A percentile compares a stretch with the other conserved stretches of the same genome.
Evolutionary conservation across 805 yeast species (phyloP).

Genomic region (Wickerhamiella kazuoi): DNA sequence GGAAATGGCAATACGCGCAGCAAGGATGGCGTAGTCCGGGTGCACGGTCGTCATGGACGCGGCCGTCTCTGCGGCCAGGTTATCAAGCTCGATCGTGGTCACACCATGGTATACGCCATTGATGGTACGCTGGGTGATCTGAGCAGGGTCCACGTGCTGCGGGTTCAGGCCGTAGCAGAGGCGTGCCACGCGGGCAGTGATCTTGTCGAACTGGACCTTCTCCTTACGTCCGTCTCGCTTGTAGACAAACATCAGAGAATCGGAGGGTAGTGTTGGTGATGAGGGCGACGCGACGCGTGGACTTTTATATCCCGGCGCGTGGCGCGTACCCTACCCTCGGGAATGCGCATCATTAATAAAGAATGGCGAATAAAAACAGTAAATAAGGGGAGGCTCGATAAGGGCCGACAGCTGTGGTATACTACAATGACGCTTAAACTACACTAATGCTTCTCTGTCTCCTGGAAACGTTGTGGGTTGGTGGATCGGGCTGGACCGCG

Average conservation of each 20-base stretch:
- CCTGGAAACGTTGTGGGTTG: too few relatives aligned
- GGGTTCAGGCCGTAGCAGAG: conserved; percentile 89
- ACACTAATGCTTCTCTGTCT: too few relatives aligned
- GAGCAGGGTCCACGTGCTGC: conserved; percentile 82
- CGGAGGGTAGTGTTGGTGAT: neutral
- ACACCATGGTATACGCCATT: conserved; percentile 97
- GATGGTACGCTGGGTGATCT: conserved; percentile 88
- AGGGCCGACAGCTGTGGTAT: neutral
- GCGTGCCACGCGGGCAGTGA: conserved; percentile 87
- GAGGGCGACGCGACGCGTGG: neutral
- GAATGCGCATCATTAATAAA: neutral
- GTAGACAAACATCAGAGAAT: conserved; percentile 52
- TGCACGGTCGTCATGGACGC: conserved; percentile 95
- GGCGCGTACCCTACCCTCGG: conserved; percentile 1
- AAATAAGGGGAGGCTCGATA: neutral
- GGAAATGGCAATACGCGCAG: conserved; percentile 90
- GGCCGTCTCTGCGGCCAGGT: conserved; percentile 87
- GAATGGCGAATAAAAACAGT: neutral
- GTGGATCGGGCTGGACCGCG: too few relatives aligned
- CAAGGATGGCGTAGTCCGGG: conserved; percentile 91
- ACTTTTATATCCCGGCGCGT: neutral
- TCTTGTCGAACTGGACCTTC: conserved; percentile 88
- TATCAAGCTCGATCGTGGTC: conserved; percentile 72
- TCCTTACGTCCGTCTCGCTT: conserved; percentile 91
- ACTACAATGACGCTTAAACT: too few relatives aligned